Percentiles rank a stretch among this genome's conserved stretches.
phyloP scores from a whole-genome alignment of 2,329 filamentous ascomycete species.

The Allantophomopsis lycopodina region DNA sequence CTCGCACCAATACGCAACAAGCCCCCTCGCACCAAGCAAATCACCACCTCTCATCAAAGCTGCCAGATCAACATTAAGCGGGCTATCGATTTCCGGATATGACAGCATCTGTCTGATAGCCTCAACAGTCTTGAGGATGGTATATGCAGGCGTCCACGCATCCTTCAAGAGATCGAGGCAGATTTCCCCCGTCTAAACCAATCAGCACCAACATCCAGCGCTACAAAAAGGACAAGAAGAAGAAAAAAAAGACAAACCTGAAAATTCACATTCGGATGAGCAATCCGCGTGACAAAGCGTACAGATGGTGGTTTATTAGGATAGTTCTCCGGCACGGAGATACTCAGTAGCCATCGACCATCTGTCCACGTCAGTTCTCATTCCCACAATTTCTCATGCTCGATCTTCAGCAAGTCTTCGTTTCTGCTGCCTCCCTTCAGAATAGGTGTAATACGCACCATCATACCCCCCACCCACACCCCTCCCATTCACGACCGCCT shows the following conservation, averaged over 20 bases:
- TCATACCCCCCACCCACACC: conserved; percentile 37
- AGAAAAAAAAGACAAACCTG: conserved; percentile 15
- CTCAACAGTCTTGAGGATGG: conserved; percentile 60
- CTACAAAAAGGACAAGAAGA: neutral
- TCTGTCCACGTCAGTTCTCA: conserved; percentile 14
- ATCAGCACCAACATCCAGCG: neutral
- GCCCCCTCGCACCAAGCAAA: conserved; percentile 47
- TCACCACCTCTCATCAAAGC: conserved; percentile 57
- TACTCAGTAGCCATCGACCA: conserved; percentile 73
- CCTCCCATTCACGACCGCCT: conserved; percentile 44
- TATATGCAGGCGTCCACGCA: conserved; percentile 78
- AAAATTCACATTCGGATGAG: conserved; percentile 69
- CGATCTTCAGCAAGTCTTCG: too few species aligned
- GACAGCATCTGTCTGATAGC: conserved; percentile 57
- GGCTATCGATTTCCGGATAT: conserved; percentile 58
- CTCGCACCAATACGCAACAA: conserved; percentile 60
- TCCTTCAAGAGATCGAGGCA: conserved; percentile 77
- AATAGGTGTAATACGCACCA: neutral
- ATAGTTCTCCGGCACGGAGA: conserved; percentile 65
- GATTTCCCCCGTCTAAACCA: conserved; percentile 61
- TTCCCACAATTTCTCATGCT: too few species aligned
- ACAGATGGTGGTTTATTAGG: conserved; percentile 67
- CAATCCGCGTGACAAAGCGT: conserved; percentile 68
- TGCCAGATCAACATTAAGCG: conserved; percentile 69
- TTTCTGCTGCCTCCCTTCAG: too few species aligned